Evolutionary conservation across 805 yeast species (phyloP), one percentile per base, ranked within the genome.

Genomic region (Candida ficus): DNA sequence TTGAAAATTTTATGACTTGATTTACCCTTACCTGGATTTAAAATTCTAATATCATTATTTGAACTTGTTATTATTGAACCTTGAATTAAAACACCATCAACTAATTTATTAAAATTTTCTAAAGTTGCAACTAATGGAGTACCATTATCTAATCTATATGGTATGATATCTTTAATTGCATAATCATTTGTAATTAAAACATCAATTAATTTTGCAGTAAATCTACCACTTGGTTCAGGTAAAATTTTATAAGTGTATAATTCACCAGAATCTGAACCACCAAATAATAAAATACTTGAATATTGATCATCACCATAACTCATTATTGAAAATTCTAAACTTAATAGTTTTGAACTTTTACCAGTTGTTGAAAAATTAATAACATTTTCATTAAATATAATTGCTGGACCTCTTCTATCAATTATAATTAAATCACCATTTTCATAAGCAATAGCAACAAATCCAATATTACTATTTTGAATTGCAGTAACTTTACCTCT

Each of bases 181-280:
- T 76, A 65, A 25, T 71, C 76, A 35, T 75, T 74, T 0, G 76
- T 65, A 29, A 70, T 71, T 6, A 73, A 61, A 0, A 63, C 57
- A 29, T 69, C 80, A 7, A 75, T 66, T 42, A 71, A 71, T 20
- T 70, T 71, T 0, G 78, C 83, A 22, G 66, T 63, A 54, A 79
- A 88, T 37, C 78, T 66, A 0, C 91, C 93, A 33, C 70, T 61
- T 0, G 71, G 64, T 32, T 70, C 72, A 1, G 95, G 95, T 4
- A 79, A 56, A 3, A 90, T 61, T 52, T 80, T 78, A 61, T 73
- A 86, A 0, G 78, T 70, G 21, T 81, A 45, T 11, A 88, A 54
- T 41, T 85, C 83, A 14, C 97, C 97, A 13, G 64, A 63, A 41
- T 77, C 75, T 0, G 96, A 83, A 19, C 98, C 98, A 11, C 80